Evolutionary conservation across 179 eudicot species (phyloP).

Genomic region (Amaranthus tricolor): DNA sequence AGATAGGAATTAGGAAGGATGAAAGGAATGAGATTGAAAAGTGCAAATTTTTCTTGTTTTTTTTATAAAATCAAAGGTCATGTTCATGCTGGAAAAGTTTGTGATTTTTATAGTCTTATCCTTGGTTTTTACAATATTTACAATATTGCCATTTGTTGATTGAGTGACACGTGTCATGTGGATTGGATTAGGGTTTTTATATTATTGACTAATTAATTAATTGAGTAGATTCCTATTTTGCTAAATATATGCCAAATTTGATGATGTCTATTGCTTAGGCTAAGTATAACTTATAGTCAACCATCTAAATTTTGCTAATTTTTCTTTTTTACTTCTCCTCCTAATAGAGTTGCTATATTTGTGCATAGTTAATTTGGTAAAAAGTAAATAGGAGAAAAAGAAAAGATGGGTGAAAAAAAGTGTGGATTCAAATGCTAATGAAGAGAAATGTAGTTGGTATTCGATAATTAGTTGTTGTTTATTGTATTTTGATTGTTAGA

Average conservation of each 20-base stretch:
- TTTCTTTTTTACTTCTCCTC: neutral
- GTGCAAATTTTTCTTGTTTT: slow-evolving; percentile 2
- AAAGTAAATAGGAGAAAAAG: too few relatives aligned
- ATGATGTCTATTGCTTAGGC: slow-evolving; percentile 1
- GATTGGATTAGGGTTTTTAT: neutral
- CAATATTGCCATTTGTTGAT: neutral
- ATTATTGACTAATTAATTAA: neutral
- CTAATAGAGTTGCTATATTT: too few relatives aligned
- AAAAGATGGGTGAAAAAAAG: too few relatives aligned
- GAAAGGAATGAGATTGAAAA: neutral
- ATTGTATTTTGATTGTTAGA: too few relatives aligned
- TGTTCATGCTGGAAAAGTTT: slow-evolving; percentile 26
- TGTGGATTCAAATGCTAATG: too few relatives aligned
- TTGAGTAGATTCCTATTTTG: neutral
- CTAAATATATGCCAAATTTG: neutral
- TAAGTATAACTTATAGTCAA: slow-evolving; percentile 1
- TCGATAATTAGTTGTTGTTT: too few relatives aligned
- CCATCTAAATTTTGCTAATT: neutral
- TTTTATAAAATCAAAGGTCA: slow-evolving; percentile 26
- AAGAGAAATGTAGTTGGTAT: too few relatives aligned
- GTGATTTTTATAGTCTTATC: neutral
- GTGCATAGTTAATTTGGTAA: too few relatives aligned
- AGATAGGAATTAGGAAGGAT: neutral
- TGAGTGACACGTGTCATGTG: slow-evolving; percentile 20
- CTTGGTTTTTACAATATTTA: slow-evolving; percentile 5